A percentile compares a stretch with the other conserved stretches of the same genome.
Conservation (phyloP, 768 basidiomycete species). For the Psilocybe tampanensis region DNA sequence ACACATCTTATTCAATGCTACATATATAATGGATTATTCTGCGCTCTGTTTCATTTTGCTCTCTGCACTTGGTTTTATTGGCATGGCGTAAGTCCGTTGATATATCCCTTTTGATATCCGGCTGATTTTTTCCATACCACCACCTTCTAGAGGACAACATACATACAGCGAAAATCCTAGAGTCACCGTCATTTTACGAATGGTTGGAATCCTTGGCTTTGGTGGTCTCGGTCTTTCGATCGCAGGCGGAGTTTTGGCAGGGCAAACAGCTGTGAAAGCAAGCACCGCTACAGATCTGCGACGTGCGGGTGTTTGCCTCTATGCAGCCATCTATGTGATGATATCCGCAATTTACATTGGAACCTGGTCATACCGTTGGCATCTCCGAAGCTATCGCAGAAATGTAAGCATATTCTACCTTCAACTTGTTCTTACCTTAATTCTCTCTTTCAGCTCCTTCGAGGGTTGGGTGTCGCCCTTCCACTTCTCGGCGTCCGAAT, state of each 20-base stretch:
- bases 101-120: background rate
- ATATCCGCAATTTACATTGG: constrained; percentile 42
- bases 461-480: constrained; percentile 53
- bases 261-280: constrained; percentile 33
- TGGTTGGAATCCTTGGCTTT: constrained; percentile 37
- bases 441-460: constrained; percentile 47
- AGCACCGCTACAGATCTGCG: constrained; percentile 41
- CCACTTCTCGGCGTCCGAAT: constrained; percentile 62
- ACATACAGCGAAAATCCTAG: constrained; percentile 53
- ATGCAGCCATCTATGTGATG: constrained; percentile 41
- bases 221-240: constrained; percentile 44
- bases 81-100: constrained; percentile 43
- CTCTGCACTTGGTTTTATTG: constrained; percentile 49
- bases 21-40: constrained; percentile 51
- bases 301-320: constrained; percentile 44
- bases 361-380: constrained; percentile 48
- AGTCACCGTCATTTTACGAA: constrained; percentile 38
- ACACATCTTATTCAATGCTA: constrained; percentile 50
- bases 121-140: background rate
- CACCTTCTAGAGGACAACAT: constrained; percentile 44
- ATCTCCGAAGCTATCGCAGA: constrained; percentile 47
- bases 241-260: constrained; percentile 49
- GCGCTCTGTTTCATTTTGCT: constrained; percentile 43
- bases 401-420: constrained; percentile 33
- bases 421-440: background rate